Percentiles rank a stretch among this genome's conserved stretches.
Evolutionary conservation across 2,329 filamentous ascomycete genomes (phyloP).

Genomic region (Fusarium setosum): DNA sequence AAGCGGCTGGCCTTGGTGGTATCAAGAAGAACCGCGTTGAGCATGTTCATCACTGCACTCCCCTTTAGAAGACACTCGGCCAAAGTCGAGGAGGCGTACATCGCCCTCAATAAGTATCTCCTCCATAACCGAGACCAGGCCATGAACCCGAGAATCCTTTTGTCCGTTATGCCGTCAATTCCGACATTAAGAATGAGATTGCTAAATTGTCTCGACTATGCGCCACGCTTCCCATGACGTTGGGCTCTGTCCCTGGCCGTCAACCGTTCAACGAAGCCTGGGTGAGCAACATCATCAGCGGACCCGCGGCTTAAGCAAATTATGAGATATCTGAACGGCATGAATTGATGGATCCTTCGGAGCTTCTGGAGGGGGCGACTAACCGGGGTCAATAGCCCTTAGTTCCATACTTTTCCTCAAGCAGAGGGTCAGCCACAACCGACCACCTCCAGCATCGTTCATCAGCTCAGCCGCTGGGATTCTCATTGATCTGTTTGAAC

Average conservation of each 20-base stretch:
- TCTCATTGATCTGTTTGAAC: constrained; percentile 70
- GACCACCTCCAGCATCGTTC: constrained; percentile 65
- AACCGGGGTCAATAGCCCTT: constrained; percentile 55
- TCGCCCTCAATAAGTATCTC: constrained; percentile 58
- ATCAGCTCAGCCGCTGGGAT: constrained; percentile 64
- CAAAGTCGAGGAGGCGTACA: constrained; percentile 62
- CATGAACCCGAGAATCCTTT: constrained; percentile 60
- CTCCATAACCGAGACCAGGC: constrained; percentile 51
- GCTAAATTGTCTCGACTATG: constrained; percentile 62
- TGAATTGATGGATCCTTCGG: constrained; percentile 54
- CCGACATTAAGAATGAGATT: constrained; percentile 45
- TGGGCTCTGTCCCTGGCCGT: constrained; percentile 65
- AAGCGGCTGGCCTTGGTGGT: constrained; percentile 55
- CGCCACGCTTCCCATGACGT: constrained; percentile 66
- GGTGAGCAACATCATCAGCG: constrained; percentile 42
- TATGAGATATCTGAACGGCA: constrained; percentile 57
- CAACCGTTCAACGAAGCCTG: constrained; percentile 60
- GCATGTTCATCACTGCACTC: constrained; percentile 66
- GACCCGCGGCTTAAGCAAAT: constrained; percentile 61
- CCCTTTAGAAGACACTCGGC: constrained; percentile 65
- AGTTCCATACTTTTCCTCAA: constrained; percentile 61
- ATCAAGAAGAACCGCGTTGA: constrained; percentile 52
- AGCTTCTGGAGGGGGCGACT: constrained; percentile 60
- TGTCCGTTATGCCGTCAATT: constrained; percentile 57
- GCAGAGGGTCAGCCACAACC: constrained; percentile 13